Conservation (phyloP, 306 rosid species). For the Rosa multiflora region DNA sequence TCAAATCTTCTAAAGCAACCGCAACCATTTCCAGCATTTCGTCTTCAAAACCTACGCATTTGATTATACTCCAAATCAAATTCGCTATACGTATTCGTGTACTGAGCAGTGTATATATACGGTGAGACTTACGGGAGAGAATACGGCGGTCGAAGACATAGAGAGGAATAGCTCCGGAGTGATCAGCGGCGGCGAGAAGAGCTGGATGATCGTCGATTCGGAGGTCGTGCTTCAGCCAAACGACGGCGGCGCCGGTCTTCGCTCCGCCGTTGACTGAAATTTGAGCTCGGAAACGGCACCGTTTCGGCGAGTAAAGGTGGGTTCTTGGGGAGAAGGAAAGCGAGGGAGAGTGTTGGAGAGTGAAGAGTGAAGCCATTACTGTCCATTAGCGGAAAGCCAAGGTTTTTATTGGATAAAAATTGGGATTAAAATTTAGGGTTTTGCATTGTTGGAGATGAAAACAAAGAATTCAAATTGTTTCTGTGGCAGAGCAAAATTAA, state of each 20-base stretch:
- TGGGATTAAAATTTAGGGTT: neutral
- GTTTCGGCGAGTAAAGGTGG: constrained; percentile 22
- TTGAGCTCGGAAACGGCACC: constrained; percentile 25
- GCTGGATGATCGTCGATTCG: constrained; percentile 83
- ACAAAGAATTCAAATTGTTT: neutral
- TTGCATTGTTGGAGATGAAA: neutral
- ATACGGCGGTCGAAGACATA: constrained; percentile 79
- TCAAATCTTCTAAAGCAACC: constrained; percentile 54
- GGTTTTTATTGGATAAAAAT: neutral
- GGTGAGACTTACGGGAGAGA: constrained; percentile 53
- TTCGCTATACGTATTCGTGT: neutral
- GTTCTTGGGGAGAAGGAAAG: constrained; percentile 39
- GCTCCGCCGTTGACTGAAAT: constrained; percentile 4
- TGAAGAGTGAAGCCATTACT: constrained; percentile 48
- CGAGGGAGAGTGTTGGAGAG: constrained; percentile 44
- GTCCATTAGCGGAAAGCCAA: constrained; percentile 18
- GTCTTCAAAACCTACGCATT: constrained; percentile 60
- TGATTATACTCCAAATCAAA: neutral
- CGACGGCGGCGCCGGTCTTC: constrained; percentile 39
- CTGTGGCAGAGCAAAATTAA: constrained; percentile 18
- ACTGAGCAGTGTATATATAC: neutral
- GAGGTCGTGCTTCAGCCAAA: constrained; percentile 92
- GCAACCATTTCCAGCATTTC: constrained; percentile 59
- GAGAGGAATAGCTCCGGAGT: constrained; percentile 54
- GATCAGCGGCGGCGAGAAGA: constrained; percentile 56